Base-by-base conservation (phyloP, 2,329 filamentous ascomycete species). In the Zymoseptoria ardabiliae region DNA sequence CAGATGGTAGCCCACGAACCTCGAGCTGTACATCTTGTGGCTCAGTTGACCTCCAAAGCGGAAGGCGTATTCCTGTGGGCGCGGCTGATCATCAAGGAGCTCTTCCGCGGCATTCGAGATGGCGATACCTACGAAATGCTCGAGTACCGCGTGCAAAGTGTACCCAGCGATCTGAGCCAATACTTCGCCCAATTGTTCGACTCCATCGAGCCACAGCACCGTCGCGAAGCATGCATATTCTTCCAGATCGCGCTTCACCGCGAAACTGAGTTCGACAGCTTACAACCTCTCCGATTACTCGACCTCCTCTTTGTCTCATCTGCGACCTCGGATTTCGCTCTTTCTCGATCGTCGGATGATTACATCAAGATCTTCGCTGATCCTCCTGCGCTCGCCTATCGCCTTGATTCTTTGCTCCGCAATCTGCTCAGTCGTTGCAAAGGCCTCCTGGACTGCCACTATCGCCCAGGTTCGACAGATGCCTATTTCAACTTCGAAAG, bases 401-500 rank as follows among this genome's bases (percentile, higher is more conserved):
- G 19, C 17, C 56, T 61, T n/a, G 59, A 61, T 5, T 48, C 56
- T n/a, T 21, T 56, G 7, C n/a, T 55, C 11, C 51, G 59, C 13
- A 51, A 48, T 53, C 23, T 61, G 3, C 55, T 53, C 20, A 58
- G 59, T 55, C 59, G 56, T 25, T 61, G 59, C 30, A 61, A 53
- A 53, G 59, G 59, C n/a, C 28, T 61, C 4, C 51, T 61, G 28
- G 56, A 61, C 21, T 61, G 58, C 48, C 22, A 55, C 22, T 58
- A 25, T 21, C 30, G 55, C n/a, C 21, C 10, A 9, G 45, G 45
- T 25, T n/a, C 25, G 13, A 23, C 30, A 20, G n/a, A 22, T 8
- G 9, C 10, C 8, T 21, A 25, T n/a, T 54, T 54, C 52, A 19
- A 19, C 22, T 35, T 54, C 17, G 13, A 25, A 6, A 25, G n/a